Percentiles rank a stretch among this genome's conserved stretches.
These are phyloP conservation scores for Silene uniflora DNA, from an alignment of 148 eudicot species.

Conservation along the genomic window DNA sequence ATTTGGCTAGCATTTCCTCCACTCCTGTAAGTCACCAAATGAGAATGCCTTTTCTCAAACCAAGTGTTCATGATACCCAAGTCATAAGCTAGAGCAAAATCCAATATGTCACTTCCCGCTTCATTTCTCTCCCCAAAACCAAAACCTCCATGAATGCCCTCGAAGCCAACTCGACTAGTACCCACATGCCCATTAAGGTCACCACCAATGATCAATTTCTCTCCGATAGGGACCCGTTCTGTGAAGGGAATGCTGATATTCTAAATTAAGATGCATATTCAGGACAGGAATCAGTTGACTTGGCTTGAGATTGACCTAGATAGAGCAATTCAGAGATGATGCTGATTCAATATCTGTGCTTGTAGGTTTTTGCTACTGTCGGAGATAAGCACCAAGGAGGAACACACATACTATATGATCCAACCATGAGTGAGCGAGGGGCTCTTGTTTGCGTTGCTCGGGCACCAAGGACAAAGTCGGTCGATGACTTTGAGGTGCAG, in stretches of 20 bases:
- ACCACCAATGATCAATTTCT: too few relatives aligned
- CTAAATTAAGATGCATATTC: background rate
- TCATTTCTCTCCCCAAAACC: too few relatives aligned
- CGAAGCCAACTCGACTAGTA: too few relatives aligned
- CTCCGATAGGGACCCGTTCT: too few relatives aligned
- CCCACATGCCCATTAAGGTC: too few relatives aligned
- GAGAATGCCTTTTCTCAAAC: too few relatives aligned
- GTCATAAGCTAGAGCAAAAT: too few relatives aligned
- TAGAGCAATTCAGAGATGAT: background rate
- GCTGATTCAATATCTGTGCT: background rate
- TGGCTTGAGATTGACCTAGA: background rate
- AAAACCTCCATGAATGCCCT: too few relatives aligned
- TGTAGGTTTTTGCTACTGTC: slow-evolving; percentile 68
- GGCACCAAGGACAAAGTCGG: slow-evolving; percentile 89
- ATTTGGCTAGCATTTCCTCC: too few relatives aligned
- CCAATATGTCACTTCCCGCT: too few relatives aligned
- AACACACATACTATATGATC: slow-evolving; percentile 88
- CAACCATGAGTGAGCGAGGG: slow-evolving; percentile 87
- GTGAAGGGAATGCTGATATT: background rate
- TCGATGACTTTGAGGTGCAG: slow-evolving; percentile 72
- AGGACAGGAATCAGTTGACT: background rate
- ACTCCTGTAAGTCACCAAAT: too few relatives aligned
- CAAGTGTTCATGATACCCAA: too few relatives aligned
- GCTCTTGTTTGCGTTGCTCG: slow-evolving; percentile 98
- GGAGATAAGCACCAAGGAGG: slow-evolving; percentile 94